Conservation (phyloP, 2,329 filamentous ascomycete species). For the Exophiala dermatitidis region DNA sequence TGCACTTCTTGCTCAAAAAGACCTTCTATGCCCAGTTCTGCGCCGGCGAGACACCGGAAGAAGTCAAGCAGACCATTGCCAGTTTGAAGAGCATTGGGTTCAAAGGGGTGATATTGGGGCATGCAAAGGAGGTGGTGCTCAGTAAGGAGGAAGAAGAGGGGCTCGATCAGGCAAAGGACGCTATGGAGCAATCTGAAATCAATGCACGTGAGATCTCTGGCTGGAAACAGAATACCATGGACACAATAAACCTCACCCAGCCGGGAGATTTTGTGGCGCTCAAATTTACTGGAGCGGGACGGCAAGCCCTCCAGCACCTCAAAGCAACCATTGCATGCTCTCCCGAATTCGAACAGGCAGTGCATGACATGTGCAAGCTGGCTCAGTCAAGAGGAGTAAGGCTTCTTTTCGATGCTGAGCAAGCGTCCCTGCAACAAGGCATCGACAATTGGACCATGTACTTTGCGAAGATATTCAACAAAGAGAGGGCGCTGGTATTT, state of each 20-base stretch:
- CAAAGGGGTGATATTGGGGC: slow-evolving; percentile 74
- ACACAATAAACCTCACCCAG: slow-evolving; percentile 52
- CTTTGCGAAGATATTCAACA: slow-evolving; percentile 74
- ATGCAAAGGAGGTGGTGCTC: slow-evolving; percentile 73
- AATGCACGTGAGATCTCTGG: slow-evolving; percentile 35
- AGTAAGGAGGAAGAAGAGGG: slow-evolving; percentile 34
- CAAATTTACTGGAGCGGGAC: slow-evolving; percentile 77
- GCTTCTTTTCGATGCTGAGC: slow-evolving; percentile 80
- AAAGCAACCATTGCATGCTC: slow-evolving; percentile 56
- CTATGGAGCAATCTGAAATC: slow-evolving; percentile 11
- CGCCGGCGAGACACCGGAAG: slow-evolving; percentile 64
- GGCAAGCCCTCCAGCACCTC: slow-evolving; percentile 61
- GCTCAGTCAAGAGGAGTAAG: slow-evolving; percentile 62
- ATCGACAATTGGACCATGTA: slow-evolving; percentile 73
- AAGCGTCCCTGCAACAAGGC: slow-evolving; percentile 67
- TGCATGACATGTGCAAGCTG: slow-evolving; percentile 66
- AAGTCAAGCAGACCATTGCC: slow-evolving; percentile 60
- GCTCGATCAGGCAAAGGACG: slow-evolving; percentile 9
- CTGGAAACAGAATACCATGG: slow-evolving; percentile 68
- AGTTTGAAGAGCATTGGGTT: slow-evolving; percentile 68
- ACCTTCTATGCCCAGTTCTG: slow-evolving; percentile 92
- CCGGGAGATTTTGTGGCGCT: slow-evolving; percentile 58
- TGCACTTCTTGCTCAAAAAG: slow-evolving; percentile 64
- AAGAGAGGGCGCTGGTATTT: slow-evolving; percentile 64
- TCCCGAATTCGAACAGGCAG: slow-evolving; percentile 58